phyloP scores from a whole-genome alignment of 73 alveolate species.

The Tetrahymena malaccensis region DNA sequence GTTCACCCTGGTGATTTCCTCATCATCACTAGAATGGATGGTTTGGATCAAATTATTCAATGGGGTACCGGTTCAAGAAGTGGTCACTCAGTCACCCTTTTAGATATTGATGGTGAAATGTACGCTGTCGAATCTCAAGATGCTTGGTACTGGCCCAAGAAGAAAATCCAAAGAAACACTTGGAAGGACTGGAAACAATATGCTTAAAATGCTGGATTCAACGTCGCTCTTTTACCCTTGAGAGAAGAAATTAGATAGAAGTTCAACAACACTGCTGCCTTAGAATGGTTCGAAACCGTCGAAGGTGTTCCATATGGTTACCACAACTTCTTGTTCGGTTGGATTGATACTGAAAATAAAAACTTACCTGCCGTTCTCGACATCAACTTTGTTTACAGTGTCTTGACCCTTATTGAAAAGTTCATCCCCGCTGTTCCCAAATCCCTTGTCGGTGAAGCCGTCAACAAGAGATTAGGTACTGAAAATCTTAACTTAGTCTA shows the following conservation, averaged over 20 bases:
- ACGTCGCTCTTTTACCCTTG: slow-evolving; percentile 84
- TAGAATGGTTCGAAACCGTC: slow-evolving; percentile 59
- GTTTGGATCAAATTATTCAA: slow-evolving; percentile 86
- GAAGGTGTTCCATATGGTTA: slow-evolving; percentile 90
- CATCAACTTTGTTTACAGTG: slow-evolving; percentile 47
- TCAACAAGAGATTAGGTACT: slow-evolving; percentile 80
- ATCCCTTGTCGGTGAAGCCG: slow-evolving; percentile 59
- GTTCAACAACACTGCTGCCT: slow-evolving; percentile 76
- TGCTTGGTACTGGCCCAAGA: slow-evolving; percentile 93
- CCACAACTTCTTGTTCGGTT: slow-evolving; percentile 80
- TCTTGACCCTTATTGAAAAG: slow-evolving; percentile 51
- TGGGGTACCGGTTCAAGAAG: slow-evolving; percentile 85
- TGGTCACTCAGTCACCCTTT: slow-evolving; percentile 84
- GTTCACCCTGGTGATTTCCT: slow-evolving; percentile 83
- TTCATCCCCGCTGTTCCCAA: slow-evolving; percentile 50
- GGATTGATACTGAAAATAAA: slow-evolving; percentile 86
- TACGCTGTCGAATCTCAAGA: slow-evolving; percentile 86
- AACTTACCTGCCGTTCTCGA: slow-evolving; percentile 74
- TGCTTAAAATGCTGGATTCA: slow-evolving; percentile 91
- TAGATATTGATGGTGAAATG: slow-evolving; percentile 66
- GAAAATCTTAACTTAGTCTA: slow-evolving; percentile 59
- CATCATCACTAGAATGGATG: slow-evolving; percentile 82
- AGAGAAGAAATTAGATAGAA: slow-evolving; percentile 70
- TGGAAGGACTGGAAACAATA: slow-evolving; percentile 82
- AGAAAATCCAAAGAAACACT: slow-evolving; percentile 71